Evolutionary conservation across 23 red algal species (phyloP), one percentile per base, ranked within the genome.

Genomic region (Gracilaria caudata): DNA sequence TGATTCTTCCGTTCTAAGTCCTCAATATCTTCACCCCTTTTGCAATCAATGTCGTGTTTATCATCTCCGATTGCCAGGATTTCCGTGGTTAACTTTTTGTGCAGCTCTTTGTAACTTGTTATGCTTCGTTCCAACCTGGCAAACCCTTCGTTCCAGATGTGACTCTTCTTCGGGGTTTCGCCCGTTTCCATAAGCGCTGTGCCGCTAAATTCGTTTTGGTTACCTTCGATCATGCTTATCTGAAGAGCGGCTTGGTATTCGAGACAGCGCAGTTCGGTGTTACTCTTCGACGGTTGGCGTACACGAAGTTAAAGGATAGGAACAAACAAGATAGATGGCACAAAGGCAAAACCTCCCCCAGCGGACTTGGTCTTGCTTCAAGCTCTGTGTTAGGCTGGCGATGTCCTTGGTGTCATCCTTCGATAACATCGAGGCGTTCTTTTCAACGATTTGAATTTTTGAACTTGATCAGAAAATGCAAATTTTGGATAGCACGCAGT

Each of bases 11-110:
- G 39, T 29, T 49, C 23, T 40, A 75, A 24, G 20, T 43, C 38
- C 21, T 49, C 37, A 24, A 75, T 29, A 20, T 75, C 70, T 8
- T 45, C 70, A 75, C 39, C 43, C 24, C 70, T 75, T 75, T 75
- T 75, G 39, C 12, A 46, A 10, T 49, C 39, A 47, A 36, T 47
- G 37, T 75, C 70, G 70, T 43, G 70, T n/a, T 46, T 49, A 2
- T 39, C 21, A 47, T 75, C 70, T 43, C 39, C 70, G 0, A 75
- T 4, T 47, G 19, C 38, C 20, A 43, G 35, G 23, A 75, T 43
- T 13, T 75, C 70, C 26, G 12, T 0, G 12, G 37, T 75, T 7
- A 49, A 0, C 0, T 36, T 38, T 10, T 46, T 17, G n/a, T 75
- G 49, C 29, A 49, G 29, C 26, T 75, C 40, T 5, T 75, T 21